Base-by-base conservation (phyloP, 2,329 filamentous ascomycete genomes). In the Triangularia setosa region DNA sequence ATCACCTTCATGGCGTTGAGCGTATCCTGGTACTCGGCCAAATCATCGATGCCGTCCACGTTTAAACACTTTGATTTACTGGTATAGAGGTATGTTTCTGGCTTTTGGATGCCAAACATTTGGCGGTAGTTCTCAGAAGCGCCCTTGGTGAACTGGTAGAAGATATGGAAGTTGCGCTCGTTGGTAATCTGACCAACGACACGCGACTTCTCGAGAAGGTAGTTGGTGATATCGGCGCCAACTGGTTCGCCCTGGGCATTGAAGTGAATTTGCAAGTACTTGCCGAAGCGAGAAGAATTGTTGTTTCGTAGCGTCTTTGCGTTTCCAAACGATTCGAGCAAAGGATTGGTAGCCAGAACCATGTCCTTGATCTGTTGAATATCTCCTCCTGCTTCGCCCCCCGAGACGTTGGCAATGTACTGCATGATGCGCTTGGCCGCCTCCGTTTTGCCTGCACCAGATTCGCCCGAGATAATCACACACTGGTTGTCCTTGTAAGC, bases 401-500 rank as follows among this genome's bases (percentile, higher is more conserved):
- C 93, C 1, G 95, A 98, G 8, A 98, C 94, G 76, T 90, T 98
- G 70, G 95, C 95, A 77, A 99, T 98, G 79, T 99, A 99, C 80
- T 99, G 95, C 94, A 99, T 99, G 73, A 99, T 91, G 72, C 94
- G 90, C 84, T 99, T 98, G 66, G 95, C 95, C 4, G 95, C 95
- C 79, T 99, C 95, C 14, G 95, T 99, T 84, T 99, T 99, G 76
- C 95, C 95, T 33, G 95, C 95, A 75, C 95, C 95, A 2, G 95
- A 98, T 80, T 99, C 95, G 75, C 95, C 95, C 4, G 95, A 98
- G 72, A 99, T 99, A 78, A 99, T 99, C 71, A 99, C 94, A 80
- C 95, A 98, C 78, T 99, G 95, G 80, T 98, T 98, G 72, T 98
- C 95, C 74, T 92, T 92, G 83, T 99, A 99, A 56, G 93, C 94